These are phyloP conservation scores for Cystobasidiaceae sp. DNA, from an alignment of 1,284 basidiomycete species.

Conservation along the genomic window DNA sequence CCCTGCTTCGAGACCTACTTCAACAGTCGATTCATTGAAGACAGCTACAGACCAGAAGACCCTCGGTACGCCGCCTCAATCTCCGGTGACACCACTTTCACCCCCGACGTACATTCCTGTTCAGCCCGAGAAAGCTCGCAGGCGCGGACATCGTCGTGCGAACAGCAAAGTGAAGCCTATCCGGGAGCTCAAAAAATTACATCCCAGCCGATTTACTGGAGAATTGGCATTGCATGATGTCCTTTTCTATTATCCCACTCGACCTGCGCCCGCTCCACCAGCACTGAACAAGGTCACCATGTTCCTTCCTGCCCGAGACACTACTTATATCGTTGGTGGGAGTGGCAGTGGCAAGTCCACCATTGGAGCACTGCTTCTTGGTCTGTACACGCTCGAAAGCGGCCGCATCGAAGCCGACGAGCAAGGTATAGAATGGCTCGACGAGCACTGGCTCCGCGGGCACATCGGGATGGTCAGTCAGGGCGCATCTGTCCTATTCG, in stretches of 20 bases:
- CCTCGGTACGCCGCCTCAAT: slow-evolving; percentile 2
- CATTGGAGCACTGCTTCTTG: slow-evolving; percentile 71
- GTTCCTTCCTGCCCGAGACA: slow-evolving; percentile 76
- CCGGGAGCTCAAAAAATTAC: slow-evolving; percentile 40
- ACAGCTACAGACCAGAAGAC: slow-evolving; percentile 11
- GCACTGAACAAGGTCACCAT: slow-evolving; percentile 63
- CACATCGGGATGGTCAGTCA: slow-evolving; percentile 74
- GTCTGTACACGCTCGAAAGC: slow-evolving; percentile 58
- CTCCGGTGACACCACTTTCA: slow-evolving; percentile 1
- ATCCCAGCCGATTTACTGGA: slow-evolving; percentile 52
- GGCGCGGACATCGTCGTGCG: slow-evolving; percentile 8
- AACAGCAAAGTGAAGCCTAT: slow-evolving; percentile 5
- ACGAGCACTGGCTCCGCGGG: slow-evolving; percentile 63
- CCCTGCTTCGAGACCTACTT: background rate
- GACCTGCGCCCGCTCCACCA: slow-evolving; percentile 51
- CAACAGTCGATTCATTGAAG: background rate
- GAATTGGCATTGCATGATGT: slow-evolving; percentile 73
- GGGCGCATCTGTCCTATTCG: slow-evolving; percentile 70
- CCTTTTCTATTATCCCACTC: slow-evolving; percentile 80
- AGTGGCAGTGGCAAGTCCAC: slow-evolving; percentile 93
- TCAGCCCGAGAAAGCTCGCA: slow-evolving; percentile 9
- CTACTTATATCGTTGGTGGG: slow-evolving; percentile 85
- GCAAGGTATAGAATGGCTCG: slow-evolving; percentile 68
- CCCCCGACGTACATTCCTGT: slow-evolving; percentile 11
- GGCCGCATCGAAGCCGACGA: slow-evolving; percentile 70